Percentiles rank a stretch among this genome's conserved stretches.
phyloP scores from a whole-genome alignment of 176 grass and related monocot species.

The Urochloa ruziziensis region DNA sequence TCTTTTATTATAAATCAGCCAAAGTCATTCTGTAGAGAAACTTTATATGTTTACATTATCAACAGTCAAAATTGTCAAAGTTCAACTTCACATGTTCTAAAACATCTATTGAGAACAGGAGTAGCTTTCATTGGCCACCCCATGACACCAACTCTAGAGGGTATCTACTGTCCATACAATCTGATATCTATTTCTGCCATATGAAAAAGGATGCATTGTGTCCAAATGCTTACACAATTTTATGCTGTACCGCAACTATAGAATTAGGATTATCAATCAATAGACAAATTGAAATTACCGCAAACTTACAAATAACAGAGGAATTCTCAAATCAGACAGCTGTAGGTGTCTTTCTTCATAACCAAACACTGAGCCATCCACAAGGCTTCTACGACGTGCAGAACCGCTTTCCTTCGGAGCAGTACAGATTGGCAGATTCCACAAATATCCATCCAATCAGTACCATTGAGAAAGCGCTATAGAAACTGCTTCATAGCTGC shows the following conservation, averaged over 20 bases:
- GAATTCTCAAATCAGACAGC: conserved; percentile 83
- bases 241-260: background rate
- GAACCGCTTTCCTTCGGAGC: conserved; percentile 59
- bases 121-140: conserved; percentile 5
- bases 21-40: background rate
- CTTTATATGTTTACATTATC: background rate
- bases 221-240: background rate
- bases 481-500: conserved; percentile 97
- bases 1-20: background rate
- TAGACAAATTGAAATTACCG: background rate
- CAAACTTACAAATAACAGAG: conserved; percentile 81
- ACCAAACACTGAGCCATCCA: conserved; percentile 43
- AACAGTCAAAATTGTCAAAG: background rate
- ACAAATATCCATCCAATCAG: conserved; percentile 89
- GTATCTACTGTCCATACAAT: background rate
- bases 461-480: conserved; percentile 79
- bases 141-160: conserved; percentile 1
- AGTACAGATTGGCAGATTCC: conserved; percentile 65
- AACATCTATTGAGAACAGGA: background rate
- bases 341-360: conserved; percentile 70
- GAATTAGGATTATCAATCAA: conserved; percentile 3
- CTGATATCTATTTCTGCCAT: background rate
- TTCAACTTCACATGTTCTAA: background rate
- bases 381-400: conserved; percentile 27
- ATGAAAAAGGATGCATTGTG: conserved; percentile 6